phyloP scores from a whole-genome alignment of 108 stramenopile genomes.

The Fistulifera solaris region DNA sequence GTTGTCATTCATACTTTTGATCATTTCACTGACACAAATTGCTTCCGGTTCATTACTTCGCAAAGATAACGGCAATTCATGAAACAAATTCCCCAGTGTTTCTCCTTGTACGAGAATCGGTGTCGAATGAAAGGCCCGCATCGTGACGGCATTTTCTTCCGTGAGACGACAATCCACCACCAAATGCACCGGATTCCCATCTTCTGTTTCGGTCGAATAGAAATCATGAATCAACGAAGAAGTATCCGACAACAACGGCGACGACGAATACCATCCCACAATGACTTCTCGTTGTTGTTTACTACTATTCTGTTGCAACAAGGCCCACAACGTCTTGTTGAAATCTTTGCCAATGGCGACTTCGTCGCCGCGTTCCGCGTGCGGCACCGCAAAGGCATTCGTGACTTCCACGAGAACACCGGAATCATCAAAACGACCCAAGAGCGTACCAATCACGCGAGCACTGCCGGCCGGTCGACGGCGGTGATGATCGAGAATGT shows the following conservation, averaged over 20 bases:
- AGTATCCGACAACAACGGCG: slow-evolving; percentile 79
- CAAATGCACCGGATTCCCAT: slow-evolving; percentile 80
- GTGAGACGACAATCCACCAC: slow-evolving; percentile 82
- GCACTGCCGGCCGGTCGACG: slow-evolving; percentile 65
- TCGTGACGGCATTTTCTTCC: slow-evolving; percentile 44
- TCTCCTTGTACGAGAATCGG: slow-evolving; percentile 71
- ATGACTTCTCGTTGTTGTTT: slow-evolving; percentile 61
- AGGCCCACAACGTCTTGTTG: slow-evolving; percentile 79
- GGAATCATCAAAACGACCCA: slow-evolving; percentile 56
- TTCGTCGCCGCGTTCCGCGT: slow-evolving; percentile 83
- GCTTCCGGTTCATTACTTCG: slow-evolving; percentile 75
- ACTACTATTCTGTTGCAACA: slow-evolving; percentile 67
- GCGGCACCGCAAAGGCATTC: slow-evolving; percentile 94
- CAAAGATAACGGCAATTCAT: slow-evolving; percentile 73
- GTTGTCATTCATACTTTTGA: slow-evolving; percentile 24
- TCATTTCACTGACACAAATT: slow-evolving; percentile 86
- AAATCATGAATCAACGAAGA: slow-evolving; percentile 94
- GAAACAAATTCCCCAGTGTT: slow-evolving; percentile 84
- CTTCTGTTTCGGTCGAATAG: slow-evolving; percentile 87
- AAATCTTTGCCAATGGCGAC: slow-evolving; percentile 96
- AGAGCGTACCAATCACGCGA: slow-evolving; percentile 76
- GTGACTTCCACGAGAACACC: slow-evolving; percentile 63
- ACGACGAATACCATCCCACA: slow-evolving; percentile 95
- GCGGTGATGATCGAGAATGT: slow-evolving; percentile 80
- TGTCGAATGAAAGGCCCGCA: slow-evolving; percentile 71